Conservation (phyloP, 768 basidiomycete genomes). For the Filobasidium wieringae region DNA sequence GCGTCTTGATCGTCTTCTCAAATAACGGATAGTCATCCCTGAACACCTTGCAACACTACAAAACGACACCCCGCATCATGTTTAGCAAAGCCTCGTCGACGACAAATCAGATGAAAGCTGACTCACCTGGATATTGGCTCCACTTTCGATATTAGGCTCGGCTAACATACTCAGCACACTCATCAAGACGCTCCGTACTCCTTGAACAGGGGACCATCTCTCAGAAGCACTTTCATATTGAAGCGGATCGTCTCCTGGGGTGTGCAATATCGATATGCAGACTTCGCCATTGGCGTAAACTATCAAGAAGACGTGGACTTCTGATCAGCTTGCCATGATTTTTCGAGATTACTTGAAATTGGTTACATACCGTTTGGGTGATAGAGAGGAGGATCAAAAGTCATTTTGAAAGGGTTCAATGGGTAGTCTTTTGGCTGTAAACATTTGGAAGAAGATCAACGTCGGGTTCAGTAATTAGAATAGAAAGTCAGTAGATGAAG, state of each 20-base stretch:
- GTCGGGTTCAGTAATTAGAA: slow-evolving; percentile 1
- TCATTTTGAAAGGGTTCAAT: slow-evolving; percentile 98
- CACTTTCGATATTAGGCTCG: slow-evolving; percentile 96
- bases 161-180: slow-evolving; percentile 97
- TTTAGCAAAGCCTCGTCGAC: no score
- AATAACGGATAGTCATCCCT: slow-evolving; percentile 55
- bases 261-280: slow-evolving; percentile 93
- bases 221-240: slow-evolving; percentile 93
- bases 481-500: slow-evolving; percentile 12
- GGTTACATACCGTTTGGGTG: slow-evolving; percentile 80
- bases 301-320: slow-evolving; percentile 35
- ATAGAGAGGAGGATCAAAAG: slow-evolving; percentile 89
- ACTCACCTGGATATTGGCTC: slow-evolving; percentile 64
- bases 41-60: slow-evolving; percentile 88
- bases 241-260: slow-evolving; percentile 51
- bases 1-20: background rate
- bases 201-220: slow-evolving; percentile 97
- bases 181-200: slow-evolving; percentile 89
- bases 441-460: background rate
- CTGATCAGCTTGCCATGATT: background rate
- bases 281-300: slow-evolving; percentile 94
- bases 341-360: background rate
- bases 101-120: background rate
- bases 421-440: slow-evolving; percentile 81
- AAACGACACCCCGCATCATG: slow-evolving; percentile 14